These are phyloP conservation scores for Dioszegia aurantiaca DNA, from an alignment of 768 basidiomycete species.

Conservation along the genomic window DNA sequence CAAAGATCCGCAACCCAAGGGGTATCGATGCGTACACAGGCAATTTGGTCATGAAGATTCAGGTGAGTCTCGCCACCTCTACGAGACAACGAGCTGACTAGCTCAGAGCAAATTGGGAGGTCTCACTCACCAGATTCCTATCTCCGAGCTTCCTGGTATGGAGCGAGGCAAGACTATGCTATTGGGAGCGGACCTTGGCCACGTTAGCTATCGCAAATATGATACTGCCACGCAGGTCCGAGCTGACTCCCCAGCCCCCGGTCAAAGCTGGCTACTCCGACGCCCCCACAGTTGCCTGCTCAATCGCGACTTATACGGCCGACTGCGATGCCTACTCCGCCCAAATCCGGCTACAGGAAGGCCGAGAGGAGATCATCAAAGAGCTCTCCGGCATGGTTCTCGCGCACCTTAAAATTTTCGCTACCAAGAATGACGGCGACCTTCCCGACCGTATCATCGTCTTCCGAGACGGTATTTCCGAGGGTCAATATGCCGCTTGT, in stretches of 20 bases:
- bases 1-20: slow-evolving; percentile 38
- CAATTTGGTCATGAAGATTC: slow-evolving; percentile 48
- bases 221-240: background rate
- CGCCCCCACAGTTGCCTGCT: slow-evolving; percentile 49
- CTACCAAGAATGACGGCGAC: slow-evolving; percentile 30
- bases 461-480: slow-evolving; percentile 51
- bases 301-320: slow-evolving; percentile 51
- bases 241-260: slow-evolving; percentile 40
- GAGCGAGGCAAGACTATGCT: slow-evolving; percentile 47
- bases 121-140: slow-evolving; percentile 44
- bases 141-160: slow-evolving; percentile 41
- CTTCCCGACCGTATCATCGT: slow-evolving; percentile 48
- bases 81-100: background rate
- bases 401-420: slow-evolving; percentile 46
- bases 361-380: slow-evolving; percentile 48
- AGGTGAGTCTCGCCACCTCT: slow-evolving; percentile 24
- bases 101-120: slow-evolving; percentile 49
- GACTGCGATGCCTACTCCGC: slow-evolving; percentile 39
- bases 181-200: slow-evolving; percentile 50
- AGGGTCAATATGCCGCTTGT: slow-evolving; percentile 50
- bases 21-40: slow-evolving; percentile 48
- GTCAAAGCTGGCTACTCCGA: slow-evolving; percentile 34
- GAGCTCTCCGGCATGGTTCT: slow-evolving; percentile 47
- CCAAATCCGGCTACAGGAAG: slow-evolving; percentile 48
- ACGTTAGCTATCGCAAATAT: slow-evolving; percentile 11